Conservation (phyloP, 345 rosid species). For the Dipteronia dyeriana region DNA sequence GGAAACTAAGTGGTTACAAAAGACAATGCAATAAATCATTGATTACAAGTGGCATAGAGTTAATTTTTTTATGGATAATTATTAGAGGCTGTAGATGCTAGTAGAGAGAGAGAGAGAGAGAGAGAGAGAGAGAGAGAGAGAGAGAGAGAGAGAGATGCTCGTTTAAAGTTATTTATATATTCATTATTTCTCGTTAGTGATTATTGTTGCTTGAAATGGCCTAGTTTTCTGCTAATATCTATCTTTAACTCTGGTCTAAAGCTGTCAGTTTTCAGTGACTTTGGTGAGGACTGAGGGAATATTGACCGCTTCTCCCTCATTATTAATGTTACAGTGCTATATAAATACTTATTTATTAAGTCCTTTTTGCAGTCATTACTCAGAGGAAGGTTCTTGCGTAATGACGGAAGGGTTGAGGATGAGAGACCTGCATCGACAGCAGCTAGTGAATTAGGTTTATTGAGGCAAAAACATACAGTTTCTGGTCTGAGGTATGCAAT, state of each 20-base stretch:
- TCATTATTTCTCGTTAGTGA: neutral
- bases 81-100: neutral
- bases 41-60: neutral
- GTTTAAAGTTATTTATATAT: neutral
- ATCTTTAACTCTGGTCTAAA: neutral
- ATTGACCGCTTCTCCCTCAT: neutral
- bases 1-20: neutral
- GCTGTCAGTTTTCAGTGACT: neutral
- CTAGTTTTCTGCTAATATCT: neutral
- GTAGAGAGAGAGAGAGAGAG: neutral
- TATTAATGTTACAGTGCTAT: constrained; percentile 5
- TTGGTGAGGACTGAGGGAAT: neutral
- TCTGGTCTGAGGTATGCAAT: constrained; percentile 81
- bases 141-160: neutral
- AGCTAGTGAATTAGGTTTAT: constrained; percentile 82
- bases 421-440: constrained; percentile 64
- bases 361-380: constrained; percentile 67
- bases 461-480: constrained; percentile 87
- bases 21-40: neutral
- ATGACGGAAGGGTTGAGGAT: constrained; percentile 54
- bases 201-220: neutral
- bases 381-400: constrained; percentile 92
- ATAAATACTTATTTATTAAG: neutral
- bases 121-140: neutral
- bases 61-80: neutral